A percentile compares a stretch with the other conserved stretches of the same genome.
phyloP scores from a whole-genome alignment of 2,329 filamentous ascomycete species.

The Colletotrichum tamarilloi region DNA sequence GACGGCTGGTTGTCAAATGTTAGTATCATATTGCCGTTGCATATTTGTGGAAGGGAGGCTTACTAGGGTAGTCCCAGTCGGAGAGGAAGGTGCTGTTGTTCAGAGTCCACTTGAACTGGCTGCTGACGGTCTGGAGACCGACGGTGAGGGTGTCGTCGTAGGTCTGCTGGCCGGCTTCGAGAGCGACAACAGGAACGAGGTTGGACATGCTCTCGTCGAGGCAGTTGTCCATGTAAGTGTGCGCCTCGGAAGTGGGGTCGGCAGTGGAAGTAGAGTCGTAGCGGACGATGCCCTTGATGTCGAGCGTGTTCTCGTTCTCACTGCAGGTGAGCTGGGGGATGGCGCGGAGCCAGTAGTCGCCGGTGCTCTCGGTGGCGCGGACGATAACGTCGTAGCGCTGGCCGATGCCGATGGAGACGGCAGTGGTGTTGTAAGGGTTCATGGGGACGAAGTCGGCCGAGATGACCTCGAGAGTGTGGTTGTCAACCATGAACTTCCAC shows the following conservation, averaged over 20 bases:
- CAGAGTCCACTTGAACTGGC: conserved; percentile 59
- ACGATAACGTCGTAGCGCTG: conserved; percentile 60
- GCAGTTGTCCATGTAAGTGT: conserved; percentile 44
- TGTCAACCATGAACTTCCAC: conserved; percentile 64
- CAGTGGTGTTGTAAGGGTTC: conserved; percentile 60
- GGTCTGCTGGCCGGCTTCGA: conserved; percentile 43
- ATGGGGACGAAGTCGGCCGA: conserved; percentile 68
- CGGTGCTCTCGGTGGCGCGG: conserved; percentile 48
- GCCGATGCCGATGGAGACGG: conserved; percentile 61
- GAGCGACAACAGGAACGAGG: conserved; percentile 47
- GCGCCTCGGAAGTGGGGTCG: conserved; percentile 40
- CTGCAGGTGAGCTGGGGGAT: conserved; percentile 55
- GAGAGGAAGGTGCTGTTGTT: conserved; percentile 58
- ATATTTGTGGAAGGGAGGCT: background rate
- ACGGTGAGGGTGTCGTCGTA: conserved; percentile 44
- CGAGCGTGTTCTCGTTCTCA: conserved; percentile 49
- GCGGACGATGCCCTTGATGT: conserved; percentile 62
- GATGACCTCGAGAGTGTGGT: conserved; percentile 68
- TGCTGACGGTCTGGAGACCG: conserved; percentile 38
- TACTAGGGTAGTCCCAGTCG: conserved; percentile 58
- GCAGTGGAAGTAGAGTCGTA: conserved; percentile 45
- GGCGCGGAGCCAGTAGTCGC: conserved; percentile 61
- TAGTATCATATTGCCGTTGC: background rate
- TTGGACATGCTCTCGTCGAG: conserved; percentile 47
- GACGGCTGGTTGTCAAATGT: background rate